Percentiles rank a stretch among this genome's conserved stretches.
These are phyloP conservation scores for Leishmania martiniquensis DNA, from an alignment of 208 protist genomes.

Conservation along the genomic window DNA sequence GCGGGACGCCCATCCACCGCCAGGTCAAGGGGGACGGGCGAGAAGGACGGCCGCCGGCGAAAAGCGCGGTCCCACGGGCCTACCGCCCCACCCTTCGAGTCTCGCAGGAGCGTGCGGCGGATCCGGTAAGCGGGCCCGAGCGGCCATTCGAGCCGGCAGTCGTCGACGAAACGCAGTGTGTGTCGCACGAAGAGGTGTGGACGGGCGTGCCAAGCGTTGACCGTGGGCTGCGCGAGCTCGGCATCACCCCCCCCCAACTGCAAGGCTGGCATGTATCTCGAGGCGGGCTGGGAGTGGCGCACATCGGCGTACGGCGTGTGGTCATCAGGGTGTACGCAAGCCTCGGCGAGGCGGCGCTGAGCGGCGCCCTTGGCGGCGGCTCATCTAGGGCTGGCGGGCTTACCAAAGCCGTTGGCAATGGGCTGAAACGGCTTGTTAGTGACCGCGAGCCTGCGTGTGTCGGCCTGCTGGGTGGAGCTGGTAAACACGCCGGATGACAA, in stretches of 20 bases:
- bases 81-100: conserved; percentile 55
- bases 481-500: conserved; percentile 90
- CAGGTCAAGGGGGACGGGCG: conserved; percentile 37
- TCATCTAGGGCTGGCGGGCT: conserved; percentile 90
- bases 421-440: conserved; percentile 55
- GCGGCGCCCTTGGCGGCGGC: conserved; percentile 69
- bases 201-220: conserved; percentile 50
- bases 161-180: conserved; percentile 45
- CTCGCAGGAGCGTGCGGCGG: conserved; percentile 45
- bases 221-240: conserved; percentile 54
- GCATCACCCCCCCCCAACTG: conserved; percentile 30
- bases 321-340: conserved; percentile 89
- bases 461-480: conserved; percentile 89
- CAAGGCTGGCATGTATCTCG: conserved; percentile 73
- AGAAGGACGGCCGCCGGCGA: conserved; percentile 48
- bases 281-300: conserved; percentile 91
- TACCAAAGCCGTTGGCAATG: conserved; percentile 88
- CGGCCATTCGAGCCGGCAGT: conserved; percentile 50
- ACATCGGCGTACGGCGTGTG: conserved; percentile 63
- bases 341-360: conserved; percentile 77
- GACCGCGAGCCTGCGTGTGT: conserved; percentile 57
- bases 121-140: conserved; percentile 55
- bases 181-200: conserved; percentile 69
- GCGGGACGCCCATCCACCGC: conserved; percentile 49
- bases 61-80: conserved; percentile 46